Conservation (phyloP, 2,329 filamentous ascomycete species). For the Parafenestella ontariensis region DNA sequence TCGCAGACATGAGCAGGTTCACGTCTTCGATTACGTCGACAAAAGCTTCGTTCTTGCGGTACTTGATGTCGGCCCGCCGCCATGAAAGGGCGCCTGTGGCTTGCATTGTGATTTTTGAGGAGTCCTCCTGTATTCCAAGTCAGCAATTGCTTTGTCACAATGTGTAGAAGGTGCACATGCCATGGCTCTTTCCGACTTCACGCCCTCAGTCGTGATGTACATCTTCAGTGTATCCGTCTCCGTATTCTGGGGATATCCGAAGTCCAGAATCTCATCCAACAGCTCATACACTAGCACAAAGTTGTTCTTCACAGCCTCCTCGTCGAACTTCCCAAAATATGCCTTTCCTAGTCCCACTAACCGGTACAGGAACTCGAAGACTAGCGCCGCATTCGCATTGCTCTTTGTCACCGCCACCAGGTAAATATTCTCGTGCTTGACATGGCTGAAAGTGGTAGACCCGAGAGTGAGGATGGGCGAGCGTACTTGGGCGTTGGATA, state of each 20-base stretch:
- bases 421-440: slow-evolving; percentile 99
- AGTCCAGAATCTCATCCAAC: slow-evolving; percentile 97
- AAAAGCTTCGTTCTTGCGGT: slow-evolving; percentile 99
- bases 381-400: slow-evolving; percentile 96
- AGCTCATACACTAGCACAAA: slow-evolving; percentile 99
- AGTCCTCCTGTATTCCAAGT: slow-evolving; percentile 69
- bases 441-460: slow-evolving; percentile 98
- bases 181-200: slow-evolving; percentile 85
- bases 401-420: slow-evolving; percentile 97
- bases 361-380: slow-evolving; percentile 97
- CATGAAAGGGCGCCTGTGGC: slow-evolving; percentile 96
- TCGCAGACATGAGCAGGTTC: slow-evolving; percentile 98
- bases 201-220: slow-evolving; percentile 99
- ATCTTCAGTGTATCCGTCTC: slow-evolving; percentile 99
- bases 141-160: slow-evolving; percentile 16
- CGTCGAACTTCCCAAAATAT: slow-evolving; percentile 99
- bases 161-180: slow-evolving; percentile 25
- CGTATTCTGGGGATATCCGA: slow-evolving; percentile 98
- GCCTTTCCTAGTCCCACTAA: slow-evolving; percentile 88
- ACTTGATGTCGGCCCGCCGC: slow-evolving; percentile 97
- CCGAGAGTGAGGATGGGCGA: slow-evolving; percentile 97
- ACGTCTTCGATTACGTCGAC: slow-evolving; percentile 99
- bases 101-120: slow-evolving; percentile 98
- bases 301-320: slow-evolving; percentile 99
- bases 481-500: slow-evolving; percentile 96